phyloP scores from a whole-genome alignment of 2,329 filamentous ascomycete genomes.

The Colletotrichum sansevieriae region DNA sequence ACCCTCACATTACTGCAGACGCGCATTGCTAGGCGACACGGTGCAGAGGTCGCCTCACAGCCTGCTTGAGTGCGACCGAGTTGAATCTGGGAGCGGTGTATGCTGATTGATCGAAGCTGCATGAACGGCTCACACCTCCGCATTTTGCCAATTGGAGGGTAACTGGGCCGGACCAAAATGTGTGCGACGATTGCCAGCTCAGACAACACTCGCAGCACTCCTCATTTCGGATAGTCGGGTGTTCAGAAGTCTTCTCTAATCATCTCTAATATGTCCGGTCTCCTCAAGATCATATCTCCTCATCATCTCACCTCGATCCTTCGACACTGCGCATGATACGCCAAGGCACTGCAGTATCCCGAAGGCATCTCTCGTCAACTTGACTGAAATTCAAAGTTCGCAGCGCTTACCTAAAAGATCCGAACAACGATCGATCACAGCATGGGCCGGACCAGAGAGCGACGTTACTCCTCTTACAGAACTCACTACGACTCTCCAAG shows the following conservation, averaged over 20 bases:
- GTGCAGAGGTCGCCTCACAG: constrained; percentile 10
- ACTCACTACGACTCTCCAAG: no score
- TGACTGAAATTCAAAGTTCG: no score
- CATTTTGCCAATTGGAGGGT: constrained; percentile 13
- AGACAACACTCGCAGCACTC: constrained; percentile 7
- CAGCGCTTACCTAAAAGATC: no score
- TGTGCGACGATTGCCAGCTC: constrained; percentile 13
- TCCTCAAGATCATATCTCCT: background rate
- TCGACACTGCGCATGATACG: background rate
- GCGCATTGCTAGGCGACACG: no score
- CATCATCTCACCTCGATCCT: background rate
- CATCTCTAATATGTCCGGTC: background rate
- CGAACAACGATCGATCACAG: no score
- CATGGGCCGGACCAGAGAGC: no score
- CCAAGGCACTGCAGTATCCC: no score
- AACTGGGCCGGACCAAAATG: background rate
- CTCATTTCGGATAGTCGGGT: background rate
- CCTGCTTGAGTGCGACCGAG: constrained; percentile 7
- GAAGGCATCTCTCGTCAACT: background rate
- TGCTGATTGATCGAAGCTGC: constrained; percentile 15
- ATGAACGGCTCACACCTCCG: constrained; percentile 17
- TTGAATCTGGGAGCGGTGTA: background rate
- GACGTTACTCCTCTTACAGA: no score
- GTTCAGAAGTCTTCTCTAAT: constrained; percentile 1
- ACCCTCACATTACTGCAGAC: no score